phyloP scores from a whole-genome alignment of 2,329 filamentous ascomycete genomes.

The Fusarium sp. region DNA sequence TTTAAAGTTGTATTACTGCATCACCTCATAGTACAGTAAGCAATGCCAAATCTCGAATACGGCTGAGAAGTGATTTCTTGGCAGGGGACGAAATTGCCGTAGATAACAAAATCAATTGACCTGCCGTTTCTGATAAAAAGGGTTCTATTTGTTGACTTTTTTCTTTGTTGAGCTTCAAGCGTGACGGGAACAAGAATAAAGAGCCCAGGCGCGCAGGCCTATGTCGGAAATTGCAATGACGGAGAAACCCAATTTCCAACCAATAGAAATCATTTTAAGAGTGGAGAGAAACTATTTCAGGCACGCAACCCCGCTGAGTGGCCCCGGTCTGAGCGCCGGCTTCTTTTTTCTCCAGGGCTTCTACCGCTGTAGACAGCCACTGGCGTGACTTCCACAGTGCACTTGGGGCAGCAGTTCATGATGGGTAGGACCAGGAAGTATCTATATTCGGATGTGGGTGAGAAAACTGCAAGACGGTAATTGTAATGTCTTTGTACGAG shows the following conservation, averaged over 20 bases:
- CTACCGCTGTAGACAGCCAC: constrained; percentile 1
- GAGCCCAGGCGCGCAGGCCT: not conserved
- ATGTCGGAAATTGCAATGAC: constrained; percentile 44
- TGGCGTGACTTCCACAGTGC: no score
- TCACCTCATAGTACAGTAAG: constrained; percentile 1
- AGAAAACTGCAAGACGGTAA: not conserved
- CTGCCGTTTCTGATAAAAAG: constrained; percentile 21
- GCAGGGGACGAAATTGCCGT: constrained; percentile 10
- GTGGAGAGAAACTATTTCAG: constrained; percentile 23
- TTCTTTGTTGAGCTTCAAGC: constrained; percentile 2
- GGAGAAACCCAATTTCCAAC: constrained; percentile 31
- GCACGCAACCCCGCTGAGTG: constrained; percentile 35
- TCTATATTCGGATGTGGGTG: not conserved
- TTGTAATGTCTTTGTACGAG: constrained; percentile 23
- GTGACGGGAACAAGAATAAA: constrained; percentile 3
- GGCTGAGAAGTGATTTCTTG: constrained; percentile 11
- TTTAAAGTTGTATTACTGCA: constrained; percentile 23
- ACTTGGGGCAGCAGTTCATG: not conserved
- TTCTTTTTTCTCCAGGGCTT: constrained; percentile 3
- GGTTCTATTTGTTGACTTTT: constrained; percentile 3
- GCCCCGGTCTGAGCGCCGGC: constrained; percentile 10
- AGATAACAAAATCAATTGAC: constrained; percentile 7
- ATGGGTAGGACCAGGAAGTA: not conserved
- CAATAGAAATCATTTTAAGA: constrained; percentile 14
- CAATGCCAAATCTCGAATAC: not conserved